A percentile compares a stretch with the other conserved stretches of the same genome.
These are phyloP conservation scores for Xylariaceae sp. DNA, from an alignment of 2,329 filamentous ascomycete genomes.

Conservation along the genomic window DNA sequence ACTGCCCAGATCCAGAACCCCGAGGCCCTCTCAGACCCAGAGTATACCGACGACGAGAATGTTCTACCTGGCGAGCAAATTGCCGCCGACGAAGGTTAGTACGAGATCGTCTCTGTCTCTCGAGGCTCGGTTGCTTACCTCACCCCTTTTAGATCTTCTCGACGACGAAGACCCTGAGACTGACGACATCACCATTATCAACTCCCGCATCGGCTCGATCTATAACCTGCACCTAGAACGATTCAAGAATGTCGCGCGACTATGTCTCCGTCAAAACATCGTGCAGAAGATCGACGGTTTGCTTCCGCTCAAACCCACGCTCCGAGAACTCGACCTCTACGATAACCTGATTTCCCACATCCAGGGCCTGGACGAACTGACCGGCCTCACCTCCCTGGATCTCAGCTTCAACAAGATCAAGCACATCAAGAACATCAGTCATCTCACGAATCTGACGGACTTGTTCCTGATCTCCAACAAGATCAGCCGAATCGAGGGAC, in stretches of 20 bases:
- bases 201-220: conserved; percentile 77
- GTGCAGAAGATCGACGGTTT: conserved; percentile 78
- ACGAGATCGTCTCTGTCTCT: not conserved
- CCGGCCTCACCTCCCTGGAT: conserved; percentile 72
- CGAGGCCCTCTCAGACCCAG: conserved; percentile 76
- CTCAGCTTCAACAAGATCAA: conserved; percentile 99
- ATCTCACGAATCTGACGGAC: conserved; percentile 72
- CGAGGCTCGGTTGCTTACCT: conserved; percentile 19
- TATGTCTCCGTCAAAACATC: conserved; percentile 90
- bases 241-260: conserved; percentile 67
- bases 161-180: conserved; percentile 55
- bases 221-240: conserved; percentile 73
- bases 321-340: conserved; percentile 88
- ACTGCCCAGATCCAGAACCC: conserved; percentile 67
- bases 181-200: conserved; percentile 84
- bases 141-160: conserved; percentile 46
- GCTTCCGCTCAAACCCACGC: conserved; percentile 54
- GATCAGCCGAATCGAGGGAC: conserved; percentile 78
- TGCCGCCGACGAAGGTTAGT: conserved; percentile 66
- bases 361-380: conserved; percentile 73
- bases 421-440: conserved; percentile 84
- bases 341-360: conserved; percentile 91
- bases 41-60: conserved; percentile 72
- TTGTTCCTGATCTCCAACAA: conserved; percentile 94
- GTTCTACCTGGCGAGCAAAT: conserved; percentile 69